Conservation (phyloP, 176 grass and related monocot genomes). For the Pontederia paniculata region DNA sequence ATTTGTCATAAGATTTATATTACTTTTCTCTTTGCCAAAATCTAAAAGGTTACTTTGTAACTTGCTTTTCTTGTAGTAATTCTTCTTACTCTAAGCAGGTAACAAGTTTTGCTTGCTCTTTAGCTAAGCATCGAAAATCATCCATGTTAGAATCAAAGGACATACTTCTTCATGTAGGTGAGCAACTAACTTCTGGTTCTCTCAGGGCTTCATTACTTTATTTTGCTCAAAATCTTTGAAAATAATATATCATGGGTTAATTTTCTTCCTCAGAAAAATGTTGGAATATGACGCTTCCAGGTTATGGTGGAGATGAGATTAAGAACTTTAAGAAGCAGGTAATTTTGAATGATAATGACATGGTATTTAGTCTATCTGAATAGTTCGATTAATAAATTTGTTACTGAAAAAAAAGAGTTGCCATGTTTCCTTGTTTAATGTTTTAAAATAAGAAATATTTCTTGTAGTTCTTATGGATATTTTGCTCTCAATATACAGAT, state of each 20-base stretch:
- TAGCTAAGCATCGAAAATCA: slow-evolving; percentile 97
- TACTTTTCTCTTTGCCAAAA: not conserved
- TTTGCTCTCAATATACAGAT: slow-evolving; percentile 41
- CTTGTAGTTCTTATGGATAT: not conserved
- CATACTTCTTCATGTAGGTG: slow-evolving; percentile 94
- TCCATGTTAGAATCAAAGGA: slow-evolving; percentile 80
- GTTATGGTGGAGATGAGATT: slow-evolving; percentile 88
- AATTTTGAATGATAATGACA: slow-evolving; percentile 9
- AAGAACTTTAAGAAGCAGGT: slow-evolving; percentile 95
- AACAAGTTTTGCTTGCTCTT: slow-evolving; percentile 78
- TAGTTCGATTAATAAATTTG: too few species aligned
- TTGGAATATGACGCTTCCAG: slow-evolving; percentile 85
- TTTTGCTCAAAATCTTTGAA: not conserved
- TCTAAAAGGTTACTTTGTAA: too few species aligned
- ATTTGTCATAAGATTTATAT: not conserved
- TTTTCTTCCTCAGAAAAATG: slow-evolving; percentile 57
- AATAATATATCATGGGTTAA: not conserved
- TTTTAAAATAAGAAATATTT: too few species aligned
- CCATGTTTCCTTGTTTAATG: too few species aligned
- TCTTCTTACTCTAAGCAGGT: slow-evolving; percentile 51
- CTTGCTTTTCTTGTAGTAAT: slow-evolving; percentile 1
- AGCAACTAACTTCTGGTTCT: slow-evolving; percentile 14
- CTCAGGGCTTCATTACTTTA: not conserved
- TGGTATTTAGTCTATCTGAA: too few species aligned
- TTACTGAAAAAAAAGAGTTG: too few species aligned